Percentiles rank a stretch among this genome's conserved stretches.
Evolutionary conservation across 2,329 filamentous ascomycete genomes (phyloP).

Genomic region (Epichloe elymi): DNA sequence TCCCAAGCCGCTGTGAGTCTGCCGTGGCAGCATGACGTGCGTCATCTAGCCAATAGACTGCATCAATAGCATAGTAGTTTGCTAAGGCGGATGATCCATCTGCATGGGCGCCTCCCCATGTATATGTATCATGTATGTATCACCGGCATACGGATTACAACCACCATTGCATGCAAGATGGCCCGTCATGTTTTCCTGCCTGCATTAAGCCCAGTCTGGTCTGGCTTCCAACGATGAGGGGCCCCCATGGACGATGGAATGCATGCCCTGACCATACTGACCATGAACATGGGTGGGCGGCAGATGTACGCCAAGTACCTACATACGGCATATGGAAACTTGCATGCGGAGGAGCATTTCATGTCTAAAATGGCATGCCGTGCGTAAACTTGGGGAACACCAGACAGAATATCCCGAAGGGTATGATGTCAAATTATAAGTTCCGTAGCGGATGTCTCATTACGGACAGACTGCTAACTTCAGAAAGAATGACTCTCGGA

Average conservation of each 20-base stretch:
- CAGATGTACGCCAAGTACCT: conserved; percentile 2
- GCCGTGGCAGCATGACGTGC: background rate
- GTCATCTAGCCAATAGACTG: background rate
- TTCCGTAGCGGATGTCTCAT: no score
- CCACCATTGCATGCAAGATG: background rate
- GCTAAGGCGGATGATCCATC: no score
- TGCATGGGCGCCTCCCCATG: background rate
- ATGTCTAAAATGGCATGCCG: background rate
- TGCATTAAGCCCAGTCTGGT: background rate
- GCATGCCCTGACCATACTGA: background rate
- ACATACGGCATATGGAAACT: background rate
- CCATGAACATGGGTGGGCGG: conserved; percentile 1
- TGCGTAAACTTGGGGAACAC: background rate
- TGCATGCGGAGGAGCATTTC: conserved; percentile 2
- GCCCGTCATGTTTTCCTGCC: background rate
- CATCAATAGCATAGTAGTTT: background rate
- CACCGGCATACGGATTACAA: background rate
- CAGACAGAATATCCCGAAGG: background rate
- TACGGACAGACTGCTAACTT: no score
- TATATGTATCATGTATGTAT: background rate
- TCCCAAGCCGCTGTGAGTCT: background rate
- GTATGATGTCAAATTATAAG: no score
- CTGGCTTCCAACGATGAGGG: background rate
- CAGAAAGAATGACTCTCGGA: no score
- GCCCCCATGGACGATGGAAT: background rate